phyloP scores from a whole-genome alignment of 164 flowering plant genomes.

The Chloranthus sessilifolius region DNA sequence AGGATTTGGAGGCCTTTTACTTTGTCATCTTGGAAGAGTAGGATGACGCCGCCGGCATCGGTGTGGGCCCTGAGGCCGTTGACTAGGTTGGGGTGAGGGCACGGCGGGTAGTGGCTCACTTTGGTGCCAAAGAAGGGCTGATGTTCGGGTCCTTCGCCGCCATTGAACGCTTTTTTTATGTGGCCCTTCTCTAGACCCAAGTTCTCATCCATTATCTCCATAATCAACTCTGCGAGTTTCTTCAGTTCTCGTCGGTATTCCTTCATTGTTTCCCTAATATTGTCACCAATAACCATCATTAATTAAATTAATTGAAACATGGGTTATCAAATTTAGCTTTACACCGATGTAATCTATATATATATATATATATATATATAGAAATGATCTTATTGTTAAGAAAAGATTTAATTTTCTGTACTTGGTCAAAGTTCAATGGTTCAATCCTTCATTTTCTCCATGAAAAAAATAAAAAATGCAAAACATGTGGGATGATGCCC shows the following conservation, averaged over 20 bases:
- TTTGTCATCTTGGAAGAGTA: constrained; percentile 82
- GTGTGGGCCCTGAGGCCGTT: constrained; percentile 88
- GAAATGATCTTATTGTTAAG: no score
- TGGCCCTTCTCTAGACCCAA: constrained; percentile 64
- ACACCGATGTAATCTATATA: neutral
- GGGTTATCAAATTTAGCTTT: no score
- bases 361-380: neutral
- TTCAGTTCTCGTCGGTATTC: constrained; percentile 67
- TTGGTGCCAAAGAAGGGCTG: constrained; percentile 80
- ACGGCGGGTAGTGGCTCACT: constrained; percentile 92
- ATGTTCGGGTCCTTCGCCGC: constrained; percentile 25
- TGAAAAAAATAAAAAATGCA: no score
- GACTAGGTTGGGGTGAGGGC: constrained; percentile 62
- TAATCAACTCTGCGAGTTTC: constrained; percentile 60
- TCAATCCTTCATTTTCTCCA: no score
- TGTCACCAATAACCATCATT: no score
- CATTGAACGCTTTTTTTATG: constrained; percentile 65
- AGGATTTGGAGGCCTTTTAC: constrained; percentile 76
- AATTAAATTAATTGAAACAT: no score
- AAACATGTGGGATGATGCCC: no score
- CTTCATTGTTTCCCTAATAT: constrained; percentile 69
- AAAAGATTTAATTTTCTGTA: no score
- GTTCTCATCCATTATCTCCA: constrained; percentile 90
- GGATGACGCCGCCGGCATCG: constrained; percentile 86
- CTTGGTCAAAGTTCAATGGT: no score